A percentile compares a stretch with the other conserved stretches of the same genome.
These are phyloP conservation scores for Sugiyamaella chiloensis DNA, from an alignment of 805 yeast genomes.

Conservation along the genomic window DNA sequence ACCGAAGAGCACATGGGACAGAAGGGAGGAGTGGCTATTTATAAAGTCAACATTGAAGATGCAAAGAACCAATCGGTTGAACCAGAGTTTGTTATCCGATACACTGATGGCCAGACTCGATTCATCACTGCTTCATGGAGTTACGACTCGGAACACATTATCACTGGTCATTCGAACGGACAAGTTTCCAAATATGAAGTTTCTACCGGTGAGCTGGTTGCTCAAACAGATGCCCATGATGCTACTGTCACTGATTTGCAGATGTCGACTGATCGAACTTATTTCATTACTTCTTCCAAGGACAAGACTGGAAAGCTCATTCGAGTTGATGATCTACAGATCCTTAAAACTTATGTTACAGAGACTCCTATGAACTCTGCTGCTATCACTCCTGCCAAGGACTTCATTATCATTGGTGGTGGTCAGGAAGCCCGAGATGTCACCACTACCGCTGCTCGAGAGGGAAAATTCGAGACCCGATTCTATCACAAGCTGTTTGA, in stretches of 20 bases:
- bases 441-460: constrained; percentile 89
- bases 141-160: constrained; percentile 64
- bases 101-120: constrained; percentile 44
- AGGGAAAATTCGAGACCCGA: constrained; percentile 96
- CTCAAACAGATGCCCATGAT: constrained; percentile 65
- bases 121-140: constrained; percentile 78
- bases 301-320: constrained; percentile 80
- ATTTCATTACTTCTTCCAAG: constrained; percentile 88
- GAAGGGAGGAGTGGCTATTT: constrained; percentile 71
- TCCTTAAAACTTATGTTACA: constrained; percentile 71
- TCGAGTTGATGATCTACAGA: constrained; percentile 70
- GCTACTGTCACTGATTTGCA: constrained; percentile 80
- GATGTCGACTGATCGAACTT: constrained; percentile 79
- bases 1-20: constrained; percentile 92
- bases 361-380: constrained; percentile 97
- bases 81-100: constrained; percentile 59
- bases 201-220: constrained; percentile 64
- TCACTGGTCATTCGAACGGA: constrained; percentile 90
- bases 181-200: constrained; percentile 75
- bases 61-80: constrained; percentile 42
- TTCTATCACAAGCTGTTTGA: constrained; percentile 91
- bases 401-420: constrained; percentile 92
- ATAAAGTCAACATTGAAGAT: constrained; percentile 53
- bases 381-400: constrained; percentile 87
- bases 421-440: constrained; percentile 99